Base-by-base conservation (phyloP, 345 rosid genomes). In the Camelina sativa region DNA sequence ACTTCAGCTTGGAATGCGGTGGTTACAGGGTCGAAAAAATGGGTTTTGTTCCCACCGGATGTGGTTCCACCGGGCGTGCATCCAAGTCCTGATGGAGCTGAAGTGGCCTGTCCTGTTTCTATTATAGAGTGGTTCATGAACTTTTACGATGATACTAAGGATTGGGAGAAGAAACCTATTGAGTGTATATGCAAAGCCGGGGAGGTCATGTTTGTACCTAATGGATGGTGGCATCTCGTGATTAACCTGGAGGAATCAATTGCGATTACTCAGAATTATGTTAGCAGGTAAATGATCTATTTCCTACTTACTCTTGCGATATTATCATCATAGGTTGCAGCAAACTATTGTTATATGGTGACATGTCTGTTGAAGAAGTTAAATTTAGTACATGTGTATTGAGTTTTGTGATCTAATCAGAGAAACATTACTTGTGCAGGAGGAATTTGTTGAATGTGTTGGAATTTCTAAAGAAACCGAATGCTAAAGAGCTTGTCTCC, bases 161-260 rank as follows among this genome's bases (percentile, higher is more conserved):
- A 44, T 28, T 92, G 88, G 97, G 72, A 82, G 66, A 92, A 80
- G 88, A 86, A 81, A 69, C 97, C 99, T 63, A 75, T 87, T 28
- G 99, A 95, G 73, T 95, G 99, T 71, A 72, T 95, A 44, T 95
- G 99, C 79, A 92, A 85, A 85, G 90, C 97, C 0, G 97, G 99
- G 72, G 99, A 92, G 78, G 93, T 92, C 50, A 85, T 95, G 68
- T 95, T 95, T 83, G 92, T 95, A 48, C 99, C 99, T 54, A 86
- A 83, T 71, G 99, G 99, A 71, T 95, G 99, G 99, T 95, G 99
- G 99, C 99, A 95, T 86, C 57, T 95, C 62, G 99, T 92, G 66
- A 90, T 95, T 77, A 95, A 95, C 85, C 72, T 95, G 55, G 99
- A 92, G 80, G 99, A 92, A 58, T 90, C 99, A 3, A 81, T 92